These are phyloP conservation scores for Fusarium nygamai DNA, from an alignment of 2,329 filamentous ascomycete species.

Conservation along the genomic window DNA sequence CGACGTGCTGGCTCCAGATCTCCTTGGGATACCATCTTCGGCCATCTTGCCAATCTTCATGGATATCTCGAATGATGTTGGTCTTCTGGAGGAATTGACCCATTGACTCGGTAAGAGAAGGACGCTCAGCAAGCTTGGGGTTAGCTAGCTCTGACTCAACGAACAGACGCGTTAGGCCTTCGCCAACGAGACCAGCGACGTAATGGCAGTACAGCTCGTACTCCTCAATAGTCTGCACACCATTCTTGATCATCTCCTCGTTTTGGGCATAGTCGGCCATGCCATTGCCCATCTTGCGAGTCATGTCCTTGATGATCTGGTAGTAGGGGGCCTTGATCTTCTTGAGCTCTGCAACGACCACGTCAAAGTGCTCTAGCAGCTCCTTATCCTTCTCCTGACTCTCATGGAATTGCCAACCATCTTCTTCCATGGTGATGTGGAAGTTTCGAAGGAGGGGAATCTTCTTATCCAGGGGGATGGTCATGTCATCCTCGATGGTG, in stretches of 20 bases:
- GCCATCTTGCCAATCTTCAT: conserved; percentile 88
- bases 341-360: conserved; percentile 86
- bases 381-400: conserved; percentile 96
- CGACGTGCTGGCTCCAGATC: conserved; percentile 96
- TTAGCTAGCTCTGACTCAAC: conserved; percentile 89
- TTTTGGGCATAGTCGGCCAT: conserved; percentile 97
- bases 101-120: conserved; percentile 92
- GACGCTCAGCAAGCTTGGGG: conserved; percentile 79
- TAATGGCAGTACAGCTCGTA: conserved; percentile 99
- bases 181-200: conserved; percentile 97
- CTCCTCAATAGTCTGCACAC: conserved; percentile 84
- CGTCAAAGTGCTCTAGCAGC: conserved; percentile 90
- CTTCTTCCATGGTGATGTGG: conserved; percentile 77
- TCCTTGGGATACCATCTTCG: conserved; percentile 95
- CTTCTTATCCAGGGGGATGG: conserved; percentile 82
- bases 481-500: conserved; percentile 99
- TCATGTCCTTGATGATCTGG: conserved; percentile 91
- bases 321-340: conserved; percentile 86
- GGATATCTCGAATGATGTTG: conserved; percentile 96
- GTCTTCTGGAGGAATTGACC: conserved; percentile 97
- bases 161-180: conserved; percentile 90
- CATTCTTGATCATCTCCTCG: conserved; percentile 80
- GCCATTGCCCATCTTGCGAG: conserved; percentile 93
- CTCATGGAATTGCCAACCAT: conserved; percentile 90
- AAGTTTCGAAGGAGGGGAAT: conserved; percentile 88